Conservation (phyloP, 768 basidiomycete genomes). For the Collybia sordida region DNA sequence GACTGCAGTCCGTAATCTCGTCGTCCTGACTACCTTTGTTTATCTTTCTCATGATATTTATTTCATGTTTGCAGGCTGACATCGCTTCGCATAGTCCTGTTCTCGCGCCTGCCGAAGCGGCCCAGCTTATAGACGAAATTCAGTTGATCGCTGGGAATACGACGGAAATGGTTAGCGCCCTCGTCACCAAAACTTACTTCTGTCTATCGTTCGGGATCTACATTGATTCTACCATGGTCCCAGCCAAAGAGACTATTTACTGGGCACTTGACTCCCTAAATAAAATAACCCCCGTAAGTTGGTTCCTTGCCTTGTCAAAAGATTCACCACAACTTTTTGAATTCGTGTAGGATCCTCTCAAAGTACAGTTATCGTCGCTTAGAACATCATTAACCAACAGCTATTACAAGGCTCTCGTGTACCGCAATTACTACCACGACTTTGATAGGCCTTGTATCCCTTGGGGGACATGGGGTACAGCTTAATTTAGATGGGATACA, state of each 20-base stretch:
- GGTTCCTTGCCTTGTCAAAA: no score
- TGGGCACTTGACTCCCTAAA: neutral
- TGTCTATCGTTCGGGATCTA: neutral
- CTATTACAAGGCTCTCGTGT: constrained; percentile 2
- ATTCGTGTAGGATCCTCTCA: neutral
- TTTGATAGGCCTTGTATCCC: neutral
- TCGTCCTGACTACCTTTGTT: no score
- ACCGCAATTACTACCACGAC: neutral
- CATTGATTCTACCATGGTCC: constrained; percentile 1
- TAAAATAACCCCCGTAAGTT: neutral
- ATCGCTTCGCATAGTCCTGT: neutral
- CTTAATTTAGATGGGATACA: no score
- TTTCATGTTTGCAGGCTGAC: neutral
- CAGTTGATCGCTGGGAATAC: constrained; percentile 1
- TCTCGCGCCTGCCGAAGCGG: neutral
- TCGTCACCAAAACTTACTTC: constrained; percentile 1
- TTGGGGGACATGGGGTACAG: no score
- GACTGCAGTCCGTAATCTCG: no score
- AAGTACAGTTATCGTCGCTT: neutral
- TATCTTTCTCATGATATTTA: no score
- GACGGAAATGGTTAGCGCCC: constrained; percentile 1
- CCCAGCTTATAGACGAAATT: neutral
- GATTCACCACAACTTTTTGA: no score
- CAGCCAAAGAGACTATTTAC: neutral
- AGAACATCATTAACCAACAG: neutral